phyloP scores from a whole-genome alignment of 345 rosid genomes.

The Rhizophora apiculata region DNA sequence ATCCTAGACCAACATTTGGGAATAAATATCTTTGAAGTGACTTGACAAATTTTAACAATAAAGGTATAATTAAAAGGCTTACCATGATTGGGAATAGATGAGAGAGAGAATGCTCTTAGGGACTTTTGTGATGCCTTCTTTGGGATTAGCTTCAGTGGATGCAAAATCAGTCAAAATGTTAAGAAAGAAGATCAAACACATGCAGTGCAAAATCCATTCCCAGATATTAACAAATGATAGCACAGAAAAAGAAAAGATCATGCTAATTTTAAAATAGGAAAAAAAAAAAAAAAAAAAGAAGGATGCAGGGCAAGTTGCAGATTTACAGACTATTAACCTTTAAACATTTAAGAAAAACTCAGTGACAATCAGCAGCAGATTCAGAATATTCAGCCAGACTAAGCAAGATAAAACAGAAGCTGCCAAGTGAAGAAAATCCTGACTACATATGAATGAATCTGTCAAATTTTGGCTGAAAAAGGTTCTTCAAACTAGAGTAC shows the following conservation, averaged over 20 bases:
- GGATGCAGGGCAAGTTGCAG: background rate
- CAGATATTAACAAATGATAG: background rate
- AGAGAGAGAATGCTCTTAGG: constrained; percentile 51
- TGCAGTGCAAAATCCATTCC: background rate
- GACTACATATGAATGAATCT: too few relatives aligned
- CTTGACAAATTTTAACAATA: constrained; percentile 1
- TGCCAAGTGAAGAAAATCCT: constrained; percentile 4
- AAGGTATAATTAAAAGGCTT: constrained; percentile 16
- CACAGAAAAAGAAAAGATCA: background rate
- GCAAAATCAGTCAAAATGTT: constrained; percentile 4
- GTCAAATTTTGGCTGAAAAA: background rate
- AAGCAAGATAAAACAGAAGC: background rate
- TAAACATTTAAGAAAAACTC: background rate
- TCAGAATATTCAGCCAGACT: background rate
- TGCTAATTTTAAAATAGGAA: background rate
- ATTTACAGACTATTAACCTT: background rate
- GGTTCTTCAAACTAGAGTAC: background rate
- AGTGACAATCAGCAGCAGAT: background rate
- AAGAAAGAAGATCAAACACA: background rate
- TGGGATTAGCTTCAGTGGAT: constrained; percentile 48
- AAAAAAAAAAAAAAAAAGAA: too few relatives aligned
- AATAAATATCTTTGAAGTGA: background rate
- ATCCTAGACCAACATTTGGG: constrained; percentile 43
- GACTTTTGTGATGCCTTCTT: constrained; percentile 42
- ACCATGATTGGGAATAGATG: constrained; percentile 57